Conservation (phyloP, 2,329 filamentous ascomycete species). For the Pseudogymnoascus sp. region DNA sequence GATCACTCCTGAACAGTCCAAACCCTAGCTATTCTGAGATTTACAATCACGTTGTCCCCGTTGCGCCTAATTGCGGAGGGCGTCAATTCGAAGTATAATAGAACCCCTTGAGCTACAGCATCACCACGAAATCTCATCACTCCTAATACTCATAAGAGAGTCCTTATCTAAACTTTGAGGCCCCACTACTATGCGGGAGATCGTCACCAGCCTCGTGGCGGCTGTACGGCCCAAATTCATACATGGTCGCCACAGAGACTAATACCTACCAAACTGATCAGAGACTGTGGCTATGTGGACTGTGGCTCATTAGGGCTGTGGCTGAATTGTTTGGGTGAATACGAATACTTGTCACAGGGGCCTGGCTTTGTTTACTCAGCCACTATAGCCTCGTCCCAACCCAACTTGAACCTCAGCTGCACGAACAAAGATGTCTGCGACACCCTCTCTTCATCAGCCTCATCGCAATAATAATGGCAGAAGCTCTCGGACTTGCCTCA, state of each 20-base stretch:
- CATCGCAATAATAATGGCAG: slow-evolving; percentile 14
- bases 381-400: neutral
- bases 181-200: slow-evolving; percentile 3
- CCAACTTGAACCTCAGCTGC: neutral
- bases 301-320: neutral
- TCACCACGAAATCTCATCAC: slow-evolving; percentile 18
- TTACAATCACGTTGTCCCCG: slow-evolving; percentile 15
- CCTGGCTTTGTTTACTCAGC: neutral
- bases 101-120: slow-evolving; percentile 14
- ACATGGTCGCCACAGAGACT: neutral
- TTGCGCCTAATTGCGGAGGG: slow-evolving; percentile 13
- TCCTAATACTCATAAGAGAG: slow-evolving; percentile 18
- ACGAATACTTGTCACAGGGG: neutral
- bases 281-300: neutral
- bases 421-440: slow-evolving; percentile 9
- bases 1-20: slow-evolving; percentile 15
- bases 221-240: slow-evolving; percentile 6
- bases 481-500: slow-evolving; percentile 27
- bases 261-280: neutral
- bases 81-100: slow-evolving; percentile 15
- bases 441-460: slow-evolving; percentile 14
- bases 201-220: slow-evolving; percentile 1
- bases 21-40: slow-evolving; percentile 16
- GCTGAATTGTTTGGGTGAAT: neutral
- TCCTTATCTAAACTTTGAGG: slow-evolving; percentile 19